Base-by-base conservation (phyloP, 176 grass and related monocot genomes). In the Oropetium thomaeum region DNA sequence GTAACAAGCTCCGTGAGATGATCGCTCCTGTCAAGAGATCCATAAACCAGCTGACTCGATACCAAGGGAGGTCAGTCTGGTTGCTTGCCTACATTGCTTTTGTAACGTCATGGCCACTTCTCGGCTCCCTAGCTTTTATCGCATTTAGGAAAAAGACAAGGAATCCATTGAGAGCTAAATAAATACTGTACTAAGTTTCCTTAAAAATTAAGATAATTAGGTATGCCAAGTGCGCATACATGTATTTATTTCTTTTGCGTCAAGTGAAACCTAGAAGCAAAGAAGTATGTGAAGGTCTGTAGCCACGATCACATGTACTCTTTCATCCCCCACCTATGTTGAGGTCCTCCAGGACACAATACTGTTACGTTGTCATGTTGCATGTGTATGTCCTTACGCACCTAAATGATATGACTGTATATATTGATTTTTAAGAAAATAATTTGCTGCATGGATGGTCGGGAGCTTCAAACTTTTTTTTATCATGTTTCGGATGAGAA, bases 61-160 rank as follows among this genome's bases (percentile, higher is more conserved):
- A 79, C 52, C 85, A 90, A 66, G 79, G 87, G 73, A 88, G 75
- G 38, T 99, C 96, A 2, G 77, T 92, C 47, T 92, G 92, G 89
- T 81, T 99, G 76, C 84, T 99, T 33, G 96, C 85, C 25, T 99
- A 99, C 44, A 80, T 99, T 26, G 87, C 92, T 37, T 79, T 99
- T 44, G 69, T 85, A 39, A 92, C 92, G 26, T 92, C 84, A 41
- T 99, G 92, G 92, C 96, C 92, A 58, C 67, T 99, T 34, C 80
- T 99, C 33, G 89, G 92, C 45, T 88, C 96, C 32, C 45, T 89
- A 44, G 74, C 84, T 68, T 92, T 93, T 65, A 81, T 84, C 33
- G 70, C 74, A 23, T 95, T 92, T 34, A 92, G 73, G 45, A 95
- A 92, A 75, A 99, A 79, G 72, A 57, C 74, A 12, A 88, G 58